phyloP scores from a whole-genome alignment of 805 yeast species.

The Lipomyces yamanashiensis region DNA sequence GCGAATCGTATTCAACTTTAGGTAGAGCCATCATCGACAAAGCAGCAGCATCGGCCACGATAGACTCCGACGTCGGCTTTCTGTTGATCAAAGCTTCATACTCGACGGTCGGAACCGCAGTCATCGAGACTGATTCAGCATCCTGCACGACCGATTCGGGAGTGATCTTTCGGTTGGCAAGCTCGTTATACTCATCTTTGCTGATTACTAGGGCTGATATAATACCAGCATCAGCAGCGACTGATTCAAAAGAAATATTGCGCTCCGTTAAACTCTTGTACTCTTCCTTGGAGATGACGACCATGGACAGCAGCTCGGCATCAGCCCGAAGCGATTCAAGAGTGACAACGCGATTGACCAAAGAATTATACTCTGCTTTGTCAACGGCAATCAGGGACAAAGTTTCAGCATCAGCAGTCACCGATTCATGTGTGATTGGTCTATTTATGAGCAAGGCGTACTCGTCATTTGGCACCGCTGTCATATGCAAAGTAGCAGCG shows the following conservation, averaged over 20 bases:
- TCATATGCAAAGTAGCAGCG: not conserved
- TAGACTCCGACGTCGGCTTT: constrained; percentile 5
- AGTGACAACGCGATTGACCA: constrained; percentile 2
- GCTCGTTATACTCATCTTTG: constrained; percentile 5
- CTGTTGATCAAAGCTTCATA: constrained; percentile 33
- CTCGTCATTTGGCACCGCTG: constrained; percentile 32
- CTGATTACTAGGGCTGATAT: constrained; percentile 2
- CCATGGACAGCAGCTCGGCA: constrained; percentile 29
- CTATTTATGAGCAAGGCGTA: constrained; percentile 9
- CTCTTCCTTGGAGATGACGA: constrained; percentile 39
- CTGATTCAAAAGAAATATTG: constrained; percentile 1
- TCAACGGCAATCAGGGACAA: constrained; percentile 40
- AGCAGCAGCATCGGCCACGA: constrained; percentile 31
- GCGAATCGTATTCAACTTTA: constrained; percentile 9
- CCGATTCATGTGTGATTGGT: constrained; percentile 8
- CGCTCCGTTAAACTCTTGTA: constrained; percentile 20
- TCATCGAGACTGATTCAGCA: constrained; percentile 20
- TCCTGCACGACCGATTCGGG: constrained; percentile 20
- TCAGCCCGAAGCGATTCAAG: constrained; percentile 16
- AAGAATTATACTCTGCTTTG: constrained; percentile 27
- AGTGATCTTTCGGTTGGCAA: constrained; percentile 6
- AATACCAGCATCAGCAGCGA: constrained; percentile 13
- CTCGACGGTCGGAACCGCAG: constrained; percentile 37
- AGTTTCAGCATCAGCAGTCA: constrained; percentile 24
- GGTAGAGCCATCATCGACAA: constrained; percentile 20